Base-by-base conservation (phyloP, 768 basidiomycete genomes). In the Lactifluus pinguis region DNA sequence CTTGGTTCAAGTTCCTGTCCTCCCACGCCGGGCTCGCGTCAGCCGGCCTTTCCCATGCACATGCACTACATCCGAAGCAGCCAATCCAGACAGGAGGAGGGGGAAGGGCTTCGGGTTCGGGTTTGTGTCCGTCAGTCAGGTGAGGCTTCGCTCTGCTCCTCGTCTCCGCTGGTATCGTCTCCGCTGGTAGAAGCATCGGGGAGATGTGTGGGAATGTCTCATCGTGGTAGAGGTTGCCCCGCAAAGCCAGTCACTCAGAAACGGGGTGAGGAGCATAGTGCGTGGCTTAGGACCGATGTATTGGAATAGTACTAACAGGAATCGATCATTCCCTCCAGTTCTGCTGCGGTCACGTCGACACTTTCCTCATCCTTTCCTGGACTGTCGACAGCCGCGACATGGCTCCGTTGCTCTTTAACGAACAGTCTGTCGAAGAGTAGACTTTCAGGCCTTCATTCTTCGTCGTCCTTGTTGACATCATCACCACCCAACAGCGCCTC, bases 371-470 rank as follows among this genome's bases (percentile, higher is more conserved):
- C 69, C 14, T 64, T 70, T 8, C 69, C 72, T 6, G 68, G 66
- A 10, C 55, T 71, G 19, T 68, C 69, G 42, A 70, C 36, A 4
- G 68, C 52, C 38, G 73, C 73, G 34, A 71, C 73, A 36, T 69
- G 72, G 4, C 53, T 44, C n/a, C 65, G 68, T 53, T 59, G 63
- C 38, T 68, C 64, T 13, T 81, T 75, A 2, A 76, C 72, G 66
- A 80, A 83, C 48, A 81, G 78, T 11, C 78, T 80, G 32, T 89
- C 90, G 71, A 92, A 92, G 3, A 92, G 74, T 65, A 86, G 70
- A 66, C 81, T 84, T 72, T 92, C 90, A 13, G 92, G 78, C 65
- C 79, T 74, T 51, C 84, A 74, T 68, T 92, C 90, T 68, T 92
- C 90, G 64, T 92, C 87, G 68, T 91, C 89, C 70, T 92, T 91